Base-by-base conservation (phyloP, 1,284 basidiomycete species). In the Trametes sp. region DNA sequence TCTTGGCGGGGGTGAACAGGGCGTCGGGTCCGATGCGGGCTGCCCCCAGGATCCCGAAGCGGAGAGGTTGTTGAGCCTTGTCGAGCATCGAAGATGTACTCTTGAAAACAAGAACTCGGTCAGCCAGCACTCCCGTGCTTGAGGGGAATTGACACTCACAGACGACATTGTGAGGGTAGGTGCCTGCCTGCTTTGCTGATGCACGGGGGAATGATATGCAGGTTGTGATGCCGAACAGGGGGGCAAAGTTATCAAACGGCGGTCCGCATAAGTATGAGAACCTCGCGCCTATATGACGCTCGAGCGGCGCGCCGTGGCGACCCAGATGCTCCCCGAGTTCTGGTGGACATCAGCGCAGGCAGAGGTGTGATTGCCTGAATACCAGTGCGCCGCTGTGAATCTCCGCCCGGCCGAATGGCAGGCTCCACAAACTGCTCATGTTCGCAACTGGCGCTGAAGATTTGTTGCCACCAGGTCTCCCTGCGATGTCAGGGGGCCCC, bases 1-100 rank as follows among this genome's bases (percentile, higher is more conserved):
- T 82, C 54, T 74, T 79, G 0, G 82, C 84, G 1, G 90, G 87
- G 2, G 62, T 68, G 50, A 90, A 79, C n/a, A 90, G 73, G 2
- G 85, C 87, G 14, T 61, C 36, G 1, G 88, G 89, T 0, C 84
- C 87, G 31, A 92, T 90, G 21, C 71, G 76, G 1, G 90, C 88
- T 5, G 88, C 87, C 19, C 88, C 87, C 3, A 90, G 74, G 33
- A 89, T 82, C 0, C 87, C 87, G 60, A 89, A 87, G 57, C 78
- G 83, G 19, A 87, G 69, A 0, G 80, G 53, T 21, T 2, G n/a
- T 13, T 10, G 29, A 6, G 26, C 13, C 14, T 36, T 36, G 14
- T 36, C 35, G 9, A 36, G 8, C 35, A 36, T 4, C 8, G 35
- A 8, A 14, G 35, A 36, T 4, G 35, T 36, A 36, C 11, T 13